Percentiles rank a stretch among this genome's conserved stretches.
phyloP scores from a whole-genome alignment of 768 basidiomycete genomes.

The Leccinum incarnatum region DNA sequence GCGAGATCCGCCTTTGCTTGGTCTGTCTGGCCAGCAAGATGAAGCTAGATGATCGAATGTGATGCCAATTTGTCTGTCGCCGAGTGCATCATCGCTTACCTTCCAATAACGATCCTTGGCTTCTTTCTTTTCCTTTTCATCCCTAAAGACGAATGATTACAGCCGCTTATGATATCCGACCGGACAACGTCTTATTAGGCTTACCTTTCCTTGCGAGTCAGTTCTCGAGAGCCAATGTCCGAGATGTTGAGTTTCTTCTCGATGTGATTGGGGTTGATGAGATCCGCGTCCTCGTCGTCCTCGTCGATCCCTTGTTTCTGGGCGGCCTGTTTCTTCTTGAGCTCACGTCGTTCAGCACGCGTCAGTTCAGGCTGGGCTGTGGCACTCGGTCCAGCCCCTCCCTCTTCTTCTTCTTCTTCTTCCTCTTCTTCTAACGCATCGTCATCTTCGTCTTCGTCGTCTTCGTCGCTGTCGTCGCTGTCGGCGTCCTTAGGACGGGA shows the following conservation, averaged over 20 bases:
- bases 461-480: constrained; percentile 40
- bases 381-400: constrained; percentile 29
- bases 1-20: constrained; percentile 88
- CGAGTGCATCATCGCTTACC: constrained; percentile 38
- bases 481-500: constrained; percentile 25
- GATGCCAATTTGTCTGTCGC: not conserved
- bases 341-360: constrained; percentile 69
- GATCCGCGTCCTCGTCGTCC: constrained; percentile 62
- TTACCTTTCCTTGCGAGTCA: constrained; percentile 66
- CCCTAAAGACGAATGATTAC: constrained; percentile 43
- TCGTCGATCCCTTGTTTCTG: constrained; percentile 40
- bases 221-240: constrained; percentile 64
- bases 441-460: constrained; percentile 39
- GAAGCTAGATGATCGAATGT: constrained; percentile 44
- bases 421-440: constrained; percentile 44
- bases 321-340: constrained; percentile 78
- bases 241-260: constrained; percentile 73
- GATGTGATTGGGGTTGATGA: constrained; percentile 79
- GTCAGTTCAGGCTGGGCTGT: constrained; percentile 53
- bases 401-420: constrained; percentile 39
- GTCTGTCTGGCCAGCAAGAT: constrained; percentile 81
- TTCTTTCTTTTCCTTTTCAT: constrained; percentile 89
- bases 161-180: not conserved
- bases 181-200: constrained; percentile 5
- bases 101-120: constrained; percentile 88